Percentiles rank a stretch among this genome's conserved stretches.
Evolutionary conservation across 2,329 filamentous ascomycete genomes (phyloP).

Genomic region (Orbilia brochopaga): DNA sequence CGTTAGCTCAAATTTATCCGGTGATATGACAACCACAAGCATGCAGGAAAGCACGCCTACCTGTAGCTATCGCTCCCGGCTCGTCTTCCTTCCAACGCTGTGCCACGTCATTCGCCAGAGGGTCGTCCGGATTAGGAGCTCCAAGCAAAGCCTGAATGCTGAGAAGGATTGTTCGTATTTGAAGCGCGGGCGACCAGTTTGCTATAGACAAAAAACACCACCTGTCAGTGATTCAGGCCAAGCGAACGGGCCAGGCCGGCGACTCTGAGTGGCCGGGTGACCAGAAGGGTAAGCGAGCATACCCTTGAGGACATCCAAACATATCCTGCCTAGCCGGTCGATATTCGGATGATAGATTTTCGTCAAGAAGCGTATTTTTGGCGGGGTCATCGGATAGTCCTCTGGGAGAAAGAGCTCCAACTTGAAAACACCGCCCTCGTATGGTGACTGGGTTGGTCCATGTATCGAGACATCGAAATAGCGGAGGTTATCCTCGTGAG

Average conservation of each 20-base stretch:
- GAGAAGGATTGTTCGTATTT: constrained; percentile 97
- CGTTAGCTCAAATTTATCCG: not conserved
- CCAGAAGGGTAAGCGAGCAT: constrained; percentile 56
- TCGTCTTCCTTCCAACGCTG: constrained; percentile 99
- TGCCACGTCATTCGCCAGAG: constrained; percentile 95
- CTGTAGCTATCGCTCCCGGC: constrained; percentile 86
- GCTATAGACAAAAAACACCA: constrained; percentile 64
- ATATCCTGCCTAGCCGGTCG: constrained; percentile 95
- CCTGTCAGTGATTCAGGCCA: constrained; percentile 36
- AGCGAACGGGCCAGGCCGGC: no score
- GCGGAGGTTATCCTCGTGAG: constrained; percentile 94
- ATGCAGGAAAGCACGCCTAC: constrained; percentile 60
- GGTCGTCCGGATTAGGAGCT: constrained; percentile 96
- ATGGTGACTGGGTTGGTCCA: constrained; percentile 66
- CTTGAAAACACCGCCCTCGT: constrained; percentile 81
- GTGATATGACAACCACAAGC: no score
- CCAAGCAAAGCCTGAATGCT: constrained; percentile 97
- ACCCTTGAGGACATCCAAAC: constrained; percentile 97
- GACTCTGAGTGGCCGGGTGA: not conserved
- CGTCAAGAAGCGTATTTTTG: constrained; percentile 96
- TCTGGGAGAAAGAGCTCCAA: constrained; percentile 97
- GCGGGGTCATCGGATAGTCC: constrained; percentile 98
- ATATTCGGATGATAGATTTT: constrained; percentile 99
- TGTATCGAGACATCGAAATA: constrained; percentile 99
- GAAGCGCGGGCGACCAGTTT: constrained; percentile 97